These are phyloP conservation scores for Stagonosporopsis chrysanthemi DNA, from an alignment of 2,329 filamentous ascomycete species.

Conservation along the genomic window DNA sequence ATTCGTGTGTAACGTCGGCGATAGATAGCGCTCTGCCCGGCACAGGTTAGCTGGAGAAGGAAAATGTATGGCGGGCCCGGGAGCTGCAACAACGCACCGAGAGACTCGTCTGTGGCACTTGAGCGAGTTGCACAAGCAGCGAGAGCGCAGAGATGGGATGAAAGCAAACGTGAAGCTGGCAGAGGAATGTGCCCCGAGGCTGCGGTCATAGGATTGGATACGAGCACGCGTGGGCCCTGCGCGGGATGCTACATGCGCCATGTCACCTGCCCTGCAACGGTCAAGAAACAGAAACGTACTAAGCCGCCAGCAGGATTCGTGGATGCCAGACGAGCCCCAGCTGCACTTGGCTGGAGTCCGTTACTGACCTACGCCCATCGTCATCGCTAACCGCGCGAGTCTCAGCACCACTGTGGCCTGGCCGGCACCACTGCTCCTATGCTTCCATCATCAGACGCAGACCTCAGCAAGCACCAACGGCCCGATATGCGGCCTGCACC, in stretches of 20 bases:
- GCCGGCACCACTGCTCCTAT: slow-evolving; percentile 1
- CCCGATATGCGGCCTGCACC: slow-evolving; percentile 18
- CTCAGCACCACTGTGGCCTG: background rate
- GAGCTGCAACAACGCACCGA: slow-evolving; percentile 13
- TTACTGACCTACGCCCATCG: slow-evolving; percentile 20
- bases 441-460: slow-evolving; percentile 5
- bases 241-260: slow-evolving; percentile 5
- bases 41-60: slow-evolving; percentile 5
- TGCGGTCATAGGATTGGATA: slow-evolving; percentile 12
- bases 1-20: slow-evolving; percentile 34
- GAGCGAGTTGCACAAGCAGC: slow-evolving; percentile 7
- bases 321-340: slow-evolving; percentile 11
- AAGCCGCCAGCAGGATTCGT: slow-evolving; percentile 24
- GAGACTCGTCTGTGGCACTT: slow-evolving; percentile 9
- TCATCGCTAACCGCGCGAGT: slow-evolving; percentile 20
- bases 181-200: slow-evolving; percentile 14
- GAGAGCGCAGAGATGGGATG: slow-evolving; percentile 13
- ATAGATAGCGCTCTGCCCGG: slow-evolving; percentile 10
- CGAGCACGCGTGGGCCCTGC: slow-evolving; percentile 4
- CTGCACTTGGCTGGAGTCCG: slow-evolving; percentile 14
- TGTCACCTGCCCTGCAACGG: slow-evolving; percentile 18
- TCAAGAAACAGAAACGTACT: slow-evolving; percentile 22
- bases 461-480: slow-evolving; percentile 5
- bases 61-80: slow-evolving; percentile 4
- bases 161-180: slow-evolving; percentile 12